Base-by-base conservation (phyloP, 352 stramenopile species). In the Phytophthora pini region DNA sequence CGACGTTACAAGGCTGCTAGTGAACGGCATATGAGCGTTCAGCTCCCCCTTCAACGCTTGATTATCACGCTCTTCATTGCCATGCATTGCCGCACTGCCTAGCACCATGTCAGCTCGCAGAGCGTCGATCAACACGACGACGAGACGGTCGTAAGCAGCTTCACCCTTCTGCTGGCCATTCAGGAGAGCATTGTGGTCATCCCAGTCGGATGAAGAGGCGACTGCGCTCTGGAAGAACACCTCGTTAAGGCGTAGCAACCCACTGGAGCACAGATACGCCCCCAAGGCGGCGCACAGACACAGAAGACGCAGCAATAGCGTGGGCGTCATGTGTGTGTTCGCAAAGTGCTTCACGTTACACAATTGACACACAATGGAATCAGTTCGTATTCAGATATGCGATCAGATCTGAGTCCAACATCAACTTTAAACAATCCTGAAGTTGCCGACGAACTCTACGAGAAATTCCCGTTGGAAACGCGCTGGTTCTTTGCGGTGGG, bases 21-120 rank as follows among this genome's bases (percentile, higher is more conserved):
- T 87, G 63, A 87, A 93, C 29, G 79, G 81, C 82, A 95, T 95
- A 48, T 90, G 54, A 11, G 44, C 66, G 29, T 80, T 89, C 8
- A 95, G 70, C 32, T 96, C 84, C 12, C 29, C 63, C 32, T 74
- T 77, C 1, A 10, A 4, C 8, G 39, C 31, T 1, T 52, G 27
- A 1, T 12, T 29, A 5, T 58, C 4, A 3, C 10, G 1, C 11
- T 40, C 41, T 27, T 41, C 20, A 39, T 43, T 15, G 0, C 48
- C 60, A 32, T 74, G 82, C 61, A 96, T 80, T 22, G 76, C 69
- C 27, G 72, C 68, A 38, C 74, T 88, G 3, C 87, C 85, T 6
- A 96, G 67, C 40, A 96, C 88, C 88, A 97, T 96, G 54, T 97
- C 89, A 39, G 89, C 89, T 15, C 89, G 84, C 31, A 97, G 48